Evolutionary conservation across 192 early-diverging fungal species (phyloP), one percentile per base, ranked within the genome.

Genomic region (Spizellomyces punctatus): DNA sequence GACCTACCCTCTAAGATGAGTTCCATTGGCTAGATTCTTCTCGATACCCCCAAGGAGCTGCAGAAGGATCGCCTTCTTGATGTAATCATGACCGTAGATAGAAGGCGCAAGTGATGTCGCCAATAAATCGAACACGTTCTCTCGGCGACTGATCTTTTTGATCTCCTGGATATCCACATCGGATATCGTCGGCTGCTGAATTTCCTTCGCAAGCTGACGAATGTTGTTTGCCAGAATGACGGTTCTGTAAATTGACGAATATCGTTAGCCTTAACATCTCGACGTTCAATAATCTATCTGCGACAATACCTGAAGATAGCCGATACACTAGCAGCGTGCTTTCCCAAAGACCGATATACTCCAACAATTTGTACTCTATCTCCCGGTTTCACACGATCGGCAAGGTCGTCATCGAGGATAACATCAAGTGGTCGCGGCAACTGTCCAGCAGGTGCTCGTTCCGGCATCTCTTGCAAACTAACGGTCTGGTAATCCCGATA

Each of bases 401-500:
- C 98, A 46, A 99, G 81, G 78, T 99, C 98, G 76, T 95, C 95
- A 73, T 98, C 95, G 66, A 98, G 80, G 57, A 98, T 88, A 10
- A 99, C 87, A 78, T 99, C 98, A 60, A 98, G 83, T 12, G 94
- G 94, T 5, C 95, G 89, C 43, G 95, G 94, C 69, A 99, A 82
- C 78, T 94, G 91, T 19, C 98, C 96, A 6, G 94, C 91, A 14
- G 95, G 95, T 8, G 96, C 92, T 19, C 96, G 89, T 78, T 99
- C 98, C 0, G 98, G 98, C 96, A 99, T 99, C 83, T 99, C 98
- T 79, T 99, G 98, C 52, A 99, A 86, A 45, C 89, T 93, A 58
- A 98, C 89, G 8, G 88, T 91, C 79, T 99, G 98, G 76, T 93
- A 93, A 79, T 98, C 95, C 44, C 91, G 81, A 79, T 96, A 99